These are phyloP conservation scores for Stachybotrys chartarum DNA, from an alignment of 2,329 filamentous ascomycete species.

Conservation along the genomic window DNA sequence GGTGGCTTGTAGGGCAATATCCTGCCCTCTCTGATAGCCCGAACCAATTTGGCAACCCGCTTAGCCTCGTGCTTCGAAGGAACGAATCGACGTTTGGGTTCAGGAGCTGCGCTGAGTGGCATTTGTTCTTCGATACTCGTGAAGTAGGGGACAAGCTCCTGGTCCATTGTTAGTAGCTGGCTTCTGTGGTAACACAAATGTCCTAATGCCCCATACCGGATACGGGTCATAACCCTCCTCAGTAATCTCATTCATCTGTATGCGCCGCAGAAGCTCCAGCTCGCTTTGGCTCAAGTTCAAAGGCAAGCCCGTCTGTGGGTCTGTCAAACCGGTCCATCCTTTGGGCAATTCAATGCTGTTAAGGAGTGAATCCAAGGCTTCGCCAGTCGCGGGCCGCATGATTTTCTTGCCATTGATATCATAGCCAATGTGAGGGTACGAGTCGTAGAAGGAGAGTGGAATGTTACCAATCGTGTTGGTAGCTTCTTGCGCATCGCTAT, in stretches of 20 bases:
- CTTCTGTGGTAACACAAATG: neutral
- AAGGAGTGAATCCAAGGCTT: constrained; percentile 85
- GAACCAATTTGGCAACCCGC: constrained; percentile 93
- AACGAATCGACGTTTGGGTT: constrained; percentile 91
- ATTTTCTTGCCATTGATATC: constrained; percentile 99
- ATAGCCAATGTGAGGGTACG: constrained; percentile 96
- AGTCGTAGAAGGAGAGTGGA: constrained; percentile 89
- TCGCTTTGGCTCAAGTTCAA: constrained; percentile 82
- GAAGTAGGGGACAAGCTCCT: constrained; percentile 90
- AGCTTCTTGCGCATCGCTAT: constrained; percentile 72
- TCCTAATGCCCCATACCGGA: constrained; percentile 46
- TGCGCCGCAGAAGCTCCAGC: constrained; percentile 76
- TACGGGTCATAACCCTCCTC: constrained; percentile 91
- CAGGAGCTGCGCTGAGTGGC: constrained; percentile 89
- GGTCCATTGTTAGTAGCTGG: constrained; percentile 3
- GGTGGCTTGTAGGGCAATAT: constrained; percentile 85
- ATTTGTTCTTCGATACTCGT: constrained; percentile 85
- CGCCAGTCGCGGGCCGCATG: constrained; percentile 87
- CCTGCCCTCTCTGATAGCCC: constrained; percentile 87
- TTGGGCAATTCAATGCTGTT: constrained; percentile 96
- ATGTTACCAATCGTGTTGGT: constrained; percentile 95
- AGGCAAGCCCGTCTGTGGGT: constrained; percentile 89
- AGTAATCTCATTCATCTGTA: constrained; percentile 83
- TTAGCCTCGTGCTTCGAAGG: constrained; percentile 97
- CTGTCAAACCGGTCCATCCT: constrained; percentile 93